Evolutionary conservation across 805 yeast genomes (phyloP).

Genomic region (Lipomyces spencermartinsiae): DNA sequence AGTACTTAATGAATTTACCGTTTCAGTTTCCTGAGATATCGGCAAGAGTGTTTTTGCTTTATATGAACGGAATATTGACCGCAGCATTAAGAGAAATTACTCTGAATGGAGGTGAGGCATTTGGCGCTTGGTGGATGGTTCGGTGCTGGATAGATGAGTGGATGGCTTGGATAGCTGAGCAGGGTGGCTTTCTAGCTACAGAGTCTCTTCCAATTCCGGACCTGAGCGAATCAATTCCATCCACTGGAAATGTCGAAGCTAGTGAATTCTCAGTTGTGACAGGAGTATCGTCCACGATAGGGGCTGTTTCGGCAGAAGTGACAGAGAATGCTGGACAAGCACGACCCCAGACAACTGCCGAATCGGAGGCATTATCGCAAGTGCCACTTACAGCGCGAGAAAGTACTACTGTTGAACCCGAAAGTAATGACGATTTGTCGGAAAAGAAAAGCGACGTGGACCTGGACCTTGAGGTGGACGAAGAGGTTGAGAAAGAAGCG

Average conservation of each 20-base stretch:
- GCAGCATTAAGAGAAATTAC: slow-evolving; percentile 68
- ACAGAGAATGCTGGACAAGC: neutral
- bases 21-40: slow-evolving; percentile 56
- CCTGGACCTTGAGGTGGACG: slow-evolving; percentile 24
- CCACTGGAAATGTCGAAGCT: neutral
- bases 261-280: neutral
- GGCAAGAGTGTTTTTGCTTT: slow-evolving; percentile 62
- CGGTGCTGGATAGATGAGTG: slow-evolving; percentile 80
- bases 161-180: slow-evolving; percentile 68
- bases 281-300: neutral
- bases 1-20: slow-evolving; percentile 53
- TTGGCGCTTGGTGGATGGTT: slow-evolving; percentile 77
- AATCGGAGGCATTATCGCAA: neutral
- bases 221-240: neutral
- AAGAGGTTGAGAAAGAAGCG: slow-evolving; percentile 26
- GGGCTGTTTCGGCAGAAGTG: neutral
- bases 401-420: neutral
- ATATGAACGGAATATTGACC: slow-evolving; percentile 61
- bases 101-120: slow-evolving; percentile 61
- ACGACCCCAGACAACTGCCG: neutral
- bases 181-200: slow-evolving; percentile 44
- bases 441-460: slow-evolving; percentile 10
- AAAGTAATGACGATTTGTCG: neutral
- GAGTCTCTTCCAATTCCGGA: slow-evolving; percentile 23
- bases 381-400: neutral